Base-by-base conservation (phyloP, 768 basidiomycete species). In the Lyophyllum atratum region DNA sequence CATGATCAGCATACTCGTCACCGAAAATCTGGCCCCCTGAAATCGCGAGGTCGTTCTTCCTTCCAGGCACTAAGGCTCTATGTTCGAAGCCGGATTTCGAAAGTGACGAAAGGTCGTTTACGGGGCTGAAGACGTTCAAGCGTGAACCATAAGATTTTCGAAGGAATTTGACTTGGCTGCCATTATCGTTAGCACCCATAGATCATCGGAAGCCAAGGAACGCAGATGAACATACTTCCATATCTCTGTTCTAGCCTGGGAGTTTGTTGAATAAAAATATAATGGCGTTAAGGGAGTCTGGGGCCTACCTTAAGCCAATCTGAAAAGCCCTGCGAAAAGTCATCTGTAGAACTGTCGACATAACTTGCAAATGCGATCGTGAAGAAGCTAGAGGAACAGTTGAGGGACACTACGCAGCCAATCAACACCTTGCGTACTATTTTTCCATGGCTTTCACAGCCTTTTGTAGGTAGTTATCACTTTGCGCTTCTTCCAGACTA, bases 1-100 rank as follows among this genome's bases (percentile, higher is more conserved):
- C 93, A 68, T 95, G 92, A 40, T 92, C 90, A 2, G 93, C 93
- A 76, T 93, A 98, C 70, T 99, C 97, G 67, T 98, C 95, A 4
- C 94, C 96, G 1, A 95, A 76, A 43, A 97, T 84, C 67, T 89
- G 91, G 0, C 92, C 93, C 10, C 93, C 93, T 21, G 83, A 74
- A 56, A 87, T 90, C 31, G 83, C 87, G 11, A 87, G 82, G 64
- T 89, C 86, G 59, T 91, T 87, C 69, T 85, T 85, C 68, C 82
- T 84, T n/a, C 86, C 89, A 39, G 85, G 77, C 28, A 87, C 73
- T 47, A 87, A 71, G 1, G 85, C 78, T 21, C 82, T 79, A 37
- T 75, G 77, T 56, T 80, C 82, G 33, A 82, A 77, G 26, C 86
- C 82, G 26, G 85, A 83, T 67, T 84, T 89, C 1, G 94, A 93